Evolutionary conservation across 2,329 filamentous ascomycete genomes (phyloP).

Genomic region (Samsoniella hepiali): DNA sequence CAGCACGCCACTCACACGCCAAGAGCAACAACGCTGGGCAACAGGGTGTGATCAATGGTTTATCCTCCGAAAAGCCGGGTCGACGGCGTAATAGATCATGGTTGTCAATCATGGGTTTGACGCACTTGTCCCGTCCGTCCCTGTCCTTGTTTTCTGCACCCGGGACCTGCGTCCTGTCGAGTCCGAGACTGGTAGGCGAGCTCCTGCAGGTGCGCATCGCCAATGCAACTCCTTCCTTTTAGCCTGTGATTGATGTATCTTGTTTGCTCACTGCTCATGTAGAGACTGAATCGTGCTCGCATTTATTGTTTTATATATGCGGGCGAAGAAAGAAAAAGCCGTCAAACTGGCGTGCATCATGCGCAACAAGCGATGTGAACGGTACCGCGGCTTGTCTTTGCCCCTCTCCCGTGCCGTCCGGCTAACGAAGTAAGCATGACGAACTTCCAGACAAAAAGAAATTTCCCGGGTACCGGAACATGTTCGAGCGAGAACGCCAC

Average conservation of each 20-base stretch:
- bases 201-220: background rate
- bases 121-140: background rate
- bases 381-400: background rate
- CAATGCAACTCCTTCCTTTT: background rate
- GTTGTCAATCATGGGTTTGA: background rate
- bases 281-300: background rate
- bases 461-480: background rate
- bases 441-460: background rate
- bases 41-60: background rate
- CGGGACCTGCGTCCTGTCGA: background rate
- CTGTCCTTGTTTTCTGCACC: background rate
- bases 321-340: background rate
- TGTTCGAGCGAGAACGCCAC: background rate
- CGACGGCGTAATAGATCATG: conserved; percentile 2
- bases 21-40: background rate
- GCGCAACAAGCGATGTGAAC: background rate
- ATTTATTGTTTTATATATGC: background rate
- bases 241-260: background rate
- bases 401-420: background rate
- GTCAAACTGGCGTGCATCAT: background rate
- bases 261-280: background rate
- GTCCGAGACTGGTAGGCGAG: background rate
- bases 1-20: background rate
- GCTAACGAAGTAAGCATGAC: conserved; percentile 6
- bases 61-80: conserved; percentile 6